Evolutionary conservation across 805 yeast genomes (phyloP).

Genomic region (Myxozyma sirexii): DNA sequence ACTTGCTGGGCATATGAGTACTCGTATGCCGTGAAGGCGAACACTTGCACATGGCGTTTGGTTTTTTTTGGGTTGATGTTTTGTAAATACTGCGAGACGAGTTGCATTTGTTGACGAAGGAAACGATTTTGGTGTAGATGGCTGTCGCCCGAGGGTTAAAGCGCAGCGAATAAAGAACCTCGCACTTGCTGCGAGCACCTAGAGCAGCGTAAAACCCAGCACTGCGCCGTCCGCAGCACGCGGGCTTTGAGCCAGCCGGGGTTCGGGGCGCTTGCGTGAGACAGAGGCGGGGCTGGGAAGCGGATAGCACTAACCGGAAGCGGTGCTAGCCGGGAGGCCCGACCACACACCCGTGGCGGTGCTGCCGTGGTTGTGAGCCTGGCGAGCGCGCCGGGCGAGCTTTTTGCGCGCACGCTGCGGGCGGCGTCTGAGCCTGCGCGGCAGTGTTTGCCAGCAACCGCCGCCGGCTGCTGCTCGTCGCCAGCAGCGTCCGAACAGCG

Average conservation of each 20-base stretch:
- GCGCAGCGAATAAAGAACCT: too few species aligned
- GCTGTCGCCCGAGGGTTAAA: too few species aligned
- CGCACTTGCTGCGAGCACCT: background rate
- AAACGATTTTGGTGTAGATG: too few species aligned
- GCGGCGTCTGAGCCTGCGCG: too few species aligned
- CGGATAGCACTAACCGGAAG: conserved; percentile 10
- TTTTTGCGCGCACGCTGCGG: too few species aligned
- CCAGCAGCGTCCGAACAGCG: too few species aligned
- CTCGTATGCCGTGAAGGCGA: background rate
- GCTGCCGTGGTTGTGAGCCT: background rate
- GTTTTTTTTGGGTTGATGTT: background rate
- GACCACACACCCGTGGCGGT: background rate
- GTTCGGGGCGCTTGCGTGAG: background rate
- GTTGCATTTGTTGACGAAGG: too few species aligned
- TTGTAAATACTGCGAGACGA: background rate
- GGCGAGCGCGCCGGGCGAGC: too few species aligned
- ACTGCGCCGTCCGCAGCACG: too few species aligned
- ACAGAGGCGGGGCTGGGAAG: background rate
- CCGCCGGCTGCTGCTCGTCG: too few species aligned
- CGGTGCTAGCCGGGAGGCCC: background rate
- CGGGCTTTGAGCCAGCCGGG: background rate
- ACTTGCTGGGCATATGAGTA: conserved; percentile 66
- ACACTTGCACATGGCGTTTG: background rate
- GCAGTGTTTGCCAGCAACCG: too few species aligned
- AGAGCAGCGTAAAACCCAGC: too few species aligned